Evolutionary conservation across 2,329 filamentous ascomycete genomes (phyloP).

Genomic region (Zymoseptoria passerinii): DNA sequence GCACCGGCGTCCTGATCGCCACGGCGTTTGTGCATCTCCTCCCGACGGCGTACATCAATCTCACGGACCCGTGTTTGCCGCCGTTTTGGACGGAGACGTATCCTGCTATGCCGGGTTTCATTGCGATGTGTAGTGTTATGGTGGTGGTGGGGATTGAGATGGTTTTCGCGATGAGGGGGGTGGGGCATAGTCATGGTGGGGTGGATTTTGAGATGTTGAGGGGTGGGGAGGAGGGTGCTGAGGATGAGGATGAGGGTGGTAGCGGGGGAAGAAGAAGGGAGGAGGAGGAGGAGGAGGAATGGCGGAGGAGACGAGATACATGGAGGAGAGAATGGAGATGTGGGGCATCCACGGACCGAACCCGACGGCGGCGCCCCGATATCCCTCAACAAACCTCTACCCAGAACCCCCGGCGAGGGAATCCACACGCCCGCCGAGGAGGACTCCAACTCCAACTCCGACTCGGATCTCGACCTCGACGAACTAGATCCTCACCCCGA

Average conservation of each 20-base stretch:
- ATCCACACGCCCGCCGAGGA: conserved; percentile 16
- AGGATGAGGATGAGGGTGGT: neutral
- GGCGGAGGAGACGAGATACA: neutral
- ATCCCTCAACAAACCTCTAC: conserved; percentile 26
- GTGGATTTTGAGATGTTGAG: conserved; percentile 28
- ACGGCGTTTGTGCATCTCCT: conserved; percentile 54
- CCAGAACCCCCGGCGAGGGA: conserved; percentile 16
- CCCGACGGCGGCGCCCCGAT: neutral
- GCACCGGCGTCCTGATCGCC: conserved; percentile 49
- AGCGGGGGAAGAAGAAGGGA: no score
- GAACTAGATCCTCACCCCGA: conserved; percentile 8
- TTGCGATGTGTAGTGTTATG: conserved; percentile 75
- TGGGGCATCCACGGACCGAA: neutral
- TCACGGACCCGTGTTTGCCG: conserved; percentile 61
- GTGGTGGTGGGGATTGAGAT: conserved; percentile 81
- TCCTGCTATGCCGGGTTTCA: conserved; percentile 67
- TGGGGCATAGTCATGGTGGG: conserved; percentile 49
- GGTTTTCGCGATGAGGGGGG: conserved; percentile 67
- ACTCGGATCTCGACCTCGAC: conserved; percentile 28
- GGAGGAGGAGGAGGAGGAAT: neutral
- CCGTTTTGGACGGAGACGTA: conserved; percentile 73
- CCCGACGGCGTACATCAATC: conserved; percentile 52
- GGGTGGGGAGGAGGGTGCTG: conserved; percentile 11
- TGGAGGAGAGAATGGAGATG: neutral
- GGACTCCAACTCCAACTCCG: conserved; percentile 27